Percentiles rank a stretch among this genome's conserved stretches.
Evolutionary conservation across 2,329 filamentous ascomycete genomes (phyloP).

Genomic region (Pseudopithomyces maydicus): DNA sequence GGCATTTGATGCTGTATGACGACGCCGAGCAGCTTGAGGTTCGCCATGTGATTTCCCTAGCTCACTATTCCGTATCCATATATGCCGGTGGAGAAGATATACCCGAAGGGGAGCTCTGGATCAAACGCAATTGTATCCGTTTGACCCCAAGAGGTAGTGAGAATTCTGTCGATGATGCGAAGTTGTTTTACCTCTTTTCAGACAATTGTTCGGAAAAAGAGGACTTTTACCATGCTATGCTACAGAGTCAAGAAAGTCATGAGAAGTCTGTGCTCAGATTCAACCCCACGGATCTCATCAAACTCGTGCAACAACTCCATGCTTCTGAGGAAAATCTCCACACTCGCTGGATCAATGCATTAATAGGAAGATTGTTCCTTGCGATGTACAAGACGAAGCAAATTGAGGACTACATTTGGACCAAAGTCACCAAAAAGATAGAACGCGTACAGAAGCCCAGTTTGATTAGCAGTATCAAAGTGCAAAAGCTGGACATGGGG

Average conservation of each 20-base stretch:
- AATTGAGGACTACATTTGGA: slow-evolving; percentile 76
- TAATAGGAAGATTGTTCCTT: slow-evolving; percentile 87
- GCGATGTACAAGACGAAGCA: slow-evolving; percentile 84
- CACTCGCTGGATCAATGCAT: slow-evolving; percentile 90
- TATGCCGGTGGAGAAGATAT: slow-evolving; percentile 79
- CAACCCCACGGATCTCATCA: slow-evolving; percentile 84
- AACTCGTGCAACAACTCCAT: slow-evolving; percentile 86
- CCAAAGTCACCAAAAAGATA: slow-evolving; percentile 95
- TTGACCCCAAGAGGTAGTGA: slow-evolving; percentile 66
- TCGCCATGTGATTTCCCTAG: slow-evolving; percentile 90
- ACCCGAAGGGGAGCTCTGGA: slow-evolving; percentile 91
- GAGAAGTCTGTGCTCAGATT: slow-evolving; percentile 69
- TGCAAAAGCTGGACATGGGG: slow-evolving; percentile 84
- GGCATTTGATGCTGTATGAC: slow-evolving; percentile 96
- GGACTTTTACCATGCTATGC: slow-evolving; percentile 93
- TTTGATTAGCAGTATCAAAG: slow-evolving; percentile 83
- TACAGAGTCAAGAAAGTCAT: slow-evolving; percentile 79
- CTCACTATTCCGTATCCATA: slow-evolving; percentile 83
- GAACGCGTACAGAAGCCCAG: slow-evolving; percentile 88
- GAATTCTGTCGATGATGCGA: slow-evolving; percentile 62
- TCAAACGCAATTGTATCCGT: slow-evolving; percentile 90
- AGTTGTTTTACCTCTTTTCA: slow-evolving; percentile 92
- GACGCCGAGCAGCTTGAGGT: slow-evolving; percentile 95
- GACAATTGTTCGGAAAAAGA: slow-evolving; percentile 97
- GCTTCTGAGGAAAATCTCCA: slow-evolving; percentile 90